phyloP scores from a whole-genome alignment of 2,329 filamentous ascomycete genomes.

The Aphanoascus verrucosus region DNA sequence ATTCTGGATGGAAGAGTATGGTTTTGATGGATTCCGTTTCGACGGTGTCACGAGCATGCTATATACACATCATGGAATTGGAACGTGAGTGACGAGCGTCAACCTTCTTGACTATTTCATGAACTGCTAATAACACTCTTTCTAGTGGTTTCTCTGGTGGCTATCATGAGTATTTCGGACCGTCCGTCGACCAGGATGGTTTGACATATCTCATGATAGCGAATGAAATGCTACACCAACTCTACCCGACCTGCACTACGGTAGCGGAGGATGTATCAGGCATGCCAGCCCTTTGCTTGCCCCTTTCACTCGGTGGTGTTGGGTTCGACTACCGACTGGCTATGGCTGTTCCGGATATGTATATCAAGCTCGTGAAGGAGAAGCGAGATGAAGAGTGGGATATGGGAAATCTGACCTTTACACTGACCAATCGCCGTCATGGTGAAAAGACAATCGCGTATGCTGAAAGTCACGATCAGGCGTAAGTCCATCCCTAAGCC shows the following conservation, averaged over 20 bases:
- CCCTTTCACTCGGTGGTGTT: conserved; percentile 74
- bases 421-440: conserved; percentile 81
- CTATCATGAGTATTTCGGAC: conserved; percentile 95
- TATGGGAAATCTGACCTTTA: conserved; percentile 72
- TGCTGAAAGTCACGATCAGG: conserved; percentile 93
- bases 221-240: conserved; percentile 85
- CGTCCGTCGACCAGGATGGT: conserved; percentile 80
- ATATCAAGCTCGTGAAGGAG: conserved; percentile 98
- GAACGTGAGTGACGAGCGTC: conserved; percentile 55
- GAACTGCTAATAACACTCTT: conserved; percentile 5
- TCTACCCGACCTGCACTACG: conserved; percentile 81
- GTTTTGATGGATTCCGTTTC: conserved; percentile 94
- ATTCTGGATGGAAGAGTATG: conserved; percentile 99
- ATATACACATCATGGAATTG: conserved; percentile 90
- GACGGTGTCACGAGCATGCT: conserved; percentile 99
- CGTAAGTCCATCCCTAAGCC: conserved; percentile 50
- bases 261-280: conserved; percentile 96
- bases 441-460: conserved; percentile 98
- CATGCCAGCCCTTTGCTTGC: conserved; percentile 92
- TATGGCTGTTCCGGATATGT: conserved; percentile 97
- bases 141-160: conserved; percentile 84
- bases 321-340: conserved; percentile 95
- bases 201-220: conserved; percentile 92
- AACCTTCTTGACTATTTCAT: not conserved
- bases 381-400: conserved; percentile 86